Evolutionary conservation across 129 eudicot species (phyloP).

Genomic region (Helianthus annuus): DNA sequence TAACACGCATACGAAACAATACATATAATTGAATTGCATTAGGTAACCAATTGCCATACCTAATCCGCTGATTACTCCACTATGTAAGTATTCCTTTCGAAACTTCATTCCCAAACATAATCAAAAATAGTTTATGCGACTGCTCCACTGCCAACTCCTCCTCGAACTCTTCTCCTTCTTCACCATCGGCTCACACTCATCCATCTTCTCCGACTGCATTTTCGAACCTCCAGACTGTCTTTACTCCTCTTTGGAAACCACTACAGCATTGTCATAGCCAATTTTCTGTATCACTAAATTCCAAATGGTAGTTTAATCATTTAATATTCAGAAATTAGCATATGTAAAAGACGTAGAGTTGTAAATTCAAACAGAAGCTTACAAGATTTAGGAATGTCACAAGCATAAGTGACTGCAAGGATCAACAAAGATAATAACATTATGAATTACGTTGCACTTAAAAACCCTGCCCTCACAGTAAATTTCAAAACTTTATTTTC

Average conservation of each 20-base stretch:
- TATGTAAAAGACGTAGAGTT: background rate
- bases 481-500: background rate
- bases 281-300: slow-evolving; percentile 60
- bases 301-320: slow-evolving; percentile 10
- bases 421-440: slow-evolving; percentile 16
- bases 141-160: no score
- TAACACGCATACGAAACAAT: no score
- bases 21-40: no score
- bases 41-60: no score
- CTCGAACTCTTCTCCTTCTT: no score
- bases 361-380: slow-evolving; percentile 40
- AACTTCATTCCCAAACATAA: no score
- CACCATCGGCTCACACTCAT: no score
- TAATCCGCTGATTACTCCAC: no score
- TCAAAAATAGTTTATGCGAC: no score
- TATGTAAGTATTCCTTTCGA: no score
- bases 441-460: slow-evolving; percentile 20
- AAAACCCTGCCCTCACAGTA: background rate
- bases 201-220: no score
- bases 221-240: no score
- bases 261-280: slow-evolving; percentile 97
- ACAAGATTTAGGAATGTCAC: slow-evolving; percentile 96
- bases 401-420: slow-evolving; percentile 96
- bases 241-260: slow-evolving; percentile 96
- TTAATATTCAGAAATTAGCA: background rate